These are phyloP conservation scores for Leishmania aethiopica DNA, from an alignment of 208 protist species.

Conservation along the genomic window DNA sequence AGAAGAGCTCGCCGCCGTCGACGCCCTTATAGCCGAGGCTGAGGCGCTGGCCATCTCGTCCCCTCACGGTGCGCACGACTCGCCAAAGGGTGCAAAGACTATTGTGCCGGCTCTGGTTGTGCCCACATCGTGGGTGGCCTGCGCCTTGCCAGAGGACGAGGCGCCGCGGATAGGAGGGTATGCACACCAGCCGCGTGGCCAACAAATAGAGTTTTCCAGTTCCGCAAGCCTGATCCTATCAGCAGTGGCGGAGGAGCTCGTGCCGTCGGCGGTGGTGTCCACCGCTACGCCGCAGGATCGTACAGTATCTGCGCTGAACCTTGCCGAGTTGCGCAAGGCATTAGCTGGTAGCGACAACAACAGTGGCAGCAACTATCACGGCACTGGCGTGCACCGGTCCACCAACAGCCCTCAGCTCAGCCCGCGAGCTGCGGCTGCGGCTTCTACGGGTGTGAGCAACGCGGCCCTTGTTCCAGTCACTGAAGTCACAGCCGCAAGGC, in stretches of 20 bases:
- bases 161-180: neutral
- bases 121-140: slow-evolving; percentile 13
- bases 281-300: neutral
- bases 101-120: slow-evolving; percentile 9
- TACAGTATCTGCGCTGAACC: neutral
- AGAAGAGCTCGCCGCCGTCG: slow-evolving; percentile 43
- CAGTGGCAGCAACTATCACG: neutral
- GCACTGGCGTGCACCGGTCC: neutral
- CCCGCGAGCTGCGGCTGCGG: neutral
- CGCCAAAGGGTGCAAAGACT: neutral
- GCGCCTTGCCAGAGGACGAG: slow-evolving; percentile 13
- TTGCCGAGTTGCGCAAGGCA: neutral
- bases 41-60: slow-evolving; percentile 1
- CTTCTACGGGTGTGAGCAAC: neutral
- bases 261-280: neutral
- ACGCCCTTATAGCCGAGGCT: slow-evolving; percentile 29
- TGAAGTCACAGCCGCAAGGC: neutral
- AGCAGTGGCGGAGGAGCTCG: neutral
- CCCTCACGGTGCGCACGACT: neutral
- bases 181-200: slow-evolving; percentile 6
- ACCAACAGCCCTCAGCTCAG: neutral
- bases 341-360: neutral
- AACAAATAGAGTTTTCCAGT: slow-evolving; percentile 5
- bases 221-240: neutral
- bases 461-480: neutral